Conservation (phyloP, 805 yeast species). For the Teunomyces gatunensis region DNA sequence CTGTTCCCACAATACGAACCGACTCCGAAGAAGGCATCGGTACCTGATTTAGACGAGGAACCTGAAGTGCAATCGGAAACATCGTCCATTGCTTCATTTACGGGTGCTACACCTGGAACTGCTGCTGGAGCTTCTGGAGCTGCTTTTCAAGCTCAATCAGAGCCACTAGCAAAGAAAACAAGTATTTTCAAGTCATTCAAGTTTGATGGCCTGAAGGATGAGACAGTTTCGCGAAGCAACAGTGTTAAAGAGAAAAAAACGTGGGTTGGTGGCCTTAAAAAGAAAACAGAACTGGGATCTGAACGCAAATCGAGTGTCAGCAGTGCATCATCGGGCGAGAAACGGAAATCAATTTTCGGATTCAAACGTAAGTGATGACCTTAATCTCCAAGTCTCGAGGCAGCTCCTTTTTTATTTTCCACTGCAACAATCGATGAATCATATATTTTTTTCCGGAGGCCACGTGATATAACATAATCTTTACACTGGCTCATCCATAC, state of each 20-base stretch:
- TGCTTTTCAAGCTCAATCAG: constrained; percentile 1
- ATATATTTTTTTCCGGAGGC: no score
- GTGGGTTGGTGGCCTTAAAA: constrained; percentile 40
- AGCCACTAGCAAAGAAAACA: constrained; percentile 5
- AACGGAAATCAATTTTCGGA: constrained; percentile 34
- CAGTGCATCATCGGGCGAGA: constrained; percentile 6
- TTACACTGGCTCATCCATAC: no score
- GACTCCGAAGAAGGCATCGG: constrained; percentile 7
- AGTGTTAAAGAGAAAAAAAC: constrained; percentile 31
- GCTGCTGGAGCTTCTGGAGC: background rate
- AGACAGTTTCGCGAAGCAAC: constrained; percentile 11
- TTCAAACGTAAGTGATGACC: constrained; percentile 18
- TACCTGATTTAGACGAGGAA: constrained; percentile 5
- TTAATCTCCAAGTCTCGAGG: no score
- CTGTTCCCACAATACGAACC: constrained; percentile 9
- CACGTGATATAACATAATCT: constrained; percentile 4
- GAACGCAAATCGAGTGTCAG: constrained; percentile 7
- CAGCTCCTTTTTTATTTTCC: no score
- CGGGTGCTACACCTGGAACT: background rate
- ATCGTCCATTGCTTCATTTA: constrained; percentile 10
- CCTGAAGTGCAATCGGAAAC: constrained; percentile 6
- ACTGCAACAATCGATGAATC: no score
- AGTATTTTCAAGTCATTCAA: constrained; percentile 32
- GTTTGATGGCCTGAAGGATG: constrained; percentile 18
- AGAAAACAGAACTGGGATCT: constrained; percentile 21